Base-by-base conservation (phyloP, 768 basidiomycete genomes). In the Coprinopsis strossmayeri region DNA sequence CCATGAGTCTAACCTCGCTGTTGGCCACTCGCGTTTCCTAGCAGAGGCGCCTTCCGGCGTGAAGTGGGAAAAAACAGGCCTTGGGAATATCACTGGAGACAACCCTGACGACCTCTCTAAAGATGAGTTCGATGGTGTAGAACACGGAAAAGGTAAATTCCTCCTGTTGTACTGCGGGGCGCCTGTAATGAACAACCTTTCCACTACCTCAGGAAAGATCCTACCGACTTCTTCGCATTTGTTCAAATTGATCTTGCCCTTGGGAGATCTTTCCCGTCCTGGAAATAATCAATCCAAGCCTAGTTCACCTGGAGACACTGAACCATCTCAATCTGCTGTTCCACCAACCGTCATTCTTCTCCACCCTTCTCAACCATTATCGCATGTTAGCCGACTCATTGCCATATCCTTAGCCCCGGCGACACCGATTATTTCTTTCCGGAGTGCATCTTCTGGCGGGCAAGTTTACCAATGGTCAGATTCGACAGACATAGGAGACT, bases 351-450 rank as follows among this genome's bases (percentile, higher is more conserved):
- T 84, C 3, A 75, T 84, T 51, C 74, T 86, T 4, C 69, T 86
- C 0, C 84, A 85, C 51, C 82, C 83, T 3, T 76, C 79, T 0
- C 84, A 86, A 54, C 84, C 83, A 0, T 72, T 86, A 4, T 81
- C 79, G 1, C 82, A 87, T 57, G 69, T 82, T 40, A 69, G 73
- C 42, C 66, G 76, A 11, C 73, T 84, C 34, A 81, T 86, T 21
- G 61, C 70, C 3, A 70, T 75, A 5, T 69, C 70, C 12, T 57
- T 78, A 34, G 52, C 65, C 4, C 66, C 68, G 10, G 56, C 61
- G 4, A 61, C 63, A 0, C 65, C 66, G 0, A 59, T 62, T 1
- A 64, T 81, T 18, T 72, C 76, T 23, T 79, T 78, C 58, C 67
- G 69, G 17, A 73, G 72, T 55, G 56, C 56, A 0, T 67, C 70